Percentiles rank a stretch among this genome's conserved stretches.
Conservation (phyloP, 805 yeast genomes). For the Starmerella apicola region DNA sequence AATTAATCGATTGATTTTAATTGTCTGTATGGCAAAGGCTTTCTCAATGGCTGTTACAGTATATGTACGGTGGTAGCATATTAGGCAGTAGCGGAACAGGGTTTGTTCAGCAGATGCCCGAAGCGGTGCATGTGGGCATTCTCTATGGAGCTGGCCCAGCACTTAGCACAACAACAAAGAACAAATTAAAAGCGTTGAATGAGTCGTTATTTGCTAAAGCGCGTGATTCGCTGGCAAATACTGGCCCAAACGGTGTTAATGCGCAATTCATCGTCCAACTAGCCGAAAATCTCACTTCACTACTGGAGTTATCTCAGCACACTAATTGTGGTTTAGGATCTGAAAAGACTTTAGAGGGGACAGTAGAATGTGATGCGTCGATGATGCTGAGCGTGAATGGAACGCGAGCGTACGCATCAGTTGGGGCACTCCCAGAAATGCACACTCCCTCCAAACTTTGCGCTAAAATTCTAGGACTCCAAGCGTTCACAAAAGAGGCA, state of each 20-base stretch:
- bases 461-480: slow-evolving; percentile 1
- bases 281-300: slow-evolving; percentile 4
- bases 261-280: not conserved
- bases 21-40: no score
- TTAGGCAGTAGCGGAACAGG: not conserved
- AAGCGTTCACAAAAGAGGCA: not conserved
- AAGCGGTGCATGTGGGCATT: slow-evolving; percentile 6
- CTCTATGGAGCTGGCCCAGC: slow-evolving; percentile 12
- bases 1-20: not conserved
- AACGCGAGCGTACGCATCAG: slow-evolving; percentile 22
- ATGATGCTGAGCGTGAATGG: slow-evolving; percentile 17
- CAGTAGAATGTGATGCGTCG: slow-evolving; percentile 33
- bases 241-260: not conserved
- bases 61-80: no score
- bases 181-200: not conserved
- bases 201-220: not conserved
- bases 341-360: slow-evolving; percentile 26
- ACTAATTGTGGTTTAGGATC: slow-evolving; percentile 34
- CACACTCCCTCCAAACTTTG: slow-evolving; percentile 26
- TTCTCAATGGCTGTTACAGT: no score
- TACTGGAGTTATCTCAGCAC: slow-evolving; percentile 27
- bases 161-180: not conserved
- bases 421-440: slow-evolving; percentile 25
- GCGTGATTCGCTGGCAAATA: not conserved
- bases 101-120: no score